Evolutionary conservation across 176 grass and related monocot genomes (phyloP).

Genomic region (Dendrocalamus sinicus): DNA sequence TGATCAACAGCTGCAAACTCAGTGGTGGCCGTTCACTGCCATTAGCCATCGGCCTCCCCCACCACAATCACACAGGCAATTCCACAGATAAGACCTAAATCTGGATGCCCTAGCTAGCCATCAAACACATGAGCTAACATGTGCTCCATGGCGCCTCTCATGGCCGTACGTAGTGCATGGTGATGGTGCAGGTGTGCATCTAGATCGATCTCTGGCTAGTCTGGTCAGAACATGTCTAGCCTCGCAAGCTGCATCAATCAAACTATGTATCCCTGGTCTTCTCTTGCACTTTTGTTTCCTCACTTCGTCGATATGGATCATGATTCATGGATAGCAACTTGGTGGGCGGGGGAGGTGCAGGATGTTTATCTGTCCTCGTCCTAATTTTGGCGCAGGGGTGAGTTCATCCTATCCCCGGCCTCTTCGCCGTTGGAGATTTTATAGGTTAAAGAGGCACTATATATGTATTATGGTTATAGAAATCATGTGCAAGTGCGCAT

Average conservation of each 20-base stretch:
- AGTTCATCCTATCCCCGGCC: neutral
- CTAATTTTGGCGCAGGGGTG: neutral
- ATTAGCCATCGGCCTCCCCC: neutral
- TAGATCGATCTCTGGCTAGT: neutral
- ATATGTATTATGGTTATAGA: neutral
- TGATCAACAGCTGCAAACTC: neutral
- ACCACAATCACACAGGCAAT: neutral
- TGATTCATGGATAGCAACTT: neutral
- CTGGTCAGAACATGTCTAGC: neutral
- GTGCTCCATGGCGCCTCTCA: neutral
- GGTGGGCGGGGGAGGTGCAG: neutral
- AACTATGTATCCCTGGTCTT: neutral
- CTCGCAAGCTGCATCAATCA: neutral
- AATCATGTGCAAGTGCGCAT: neutral
- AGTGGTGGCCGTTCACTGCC: neutral
- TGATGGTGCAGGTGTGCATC: neutral
- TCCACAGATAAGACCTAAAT: neutral
- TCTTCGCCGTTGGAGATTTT: neutral
- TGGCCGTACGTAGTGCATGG: neutral
- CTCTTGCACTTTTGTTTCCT: neutral
- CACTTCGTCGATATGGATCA: neutral
- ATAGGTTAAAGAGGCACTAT: neutral
- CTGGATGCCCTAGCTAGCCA: neutral
- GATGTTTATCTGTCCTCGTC: neutral
- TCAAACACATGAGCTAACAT: neutral